phyloP scores from a whole-genome alignment of 2,329 filamentous ascomycete genomes.

The Phaeosphaeriaceae sp. region DNA sequence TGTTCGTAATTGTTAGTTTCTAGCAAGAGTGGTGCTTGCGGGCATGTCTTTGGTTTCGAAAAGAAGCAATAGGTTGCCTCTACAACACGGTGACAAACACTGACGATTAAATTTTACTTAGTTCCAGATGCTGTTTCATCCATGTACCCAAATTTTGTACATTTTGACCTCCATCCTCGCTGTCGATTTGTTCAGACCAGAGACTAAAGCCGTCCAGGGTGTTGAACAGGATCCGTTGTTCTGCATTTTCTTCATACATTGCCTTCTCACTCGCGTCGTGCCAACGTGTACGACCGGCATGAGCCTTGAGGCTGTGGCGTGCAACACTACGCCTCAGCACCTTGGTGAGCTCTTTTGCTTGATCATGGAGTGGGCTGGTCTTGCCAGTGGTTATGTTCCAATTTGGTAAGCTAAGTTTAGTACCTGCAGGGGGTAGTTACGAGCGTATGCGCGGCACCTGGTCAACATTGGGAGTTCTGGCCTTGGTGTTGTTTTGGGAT shows the following conservation, averaged over 20 bases:
- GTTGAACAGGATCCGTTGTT: slow-evolving; percentile 24
- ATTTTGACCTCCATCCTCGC: slow-evolving; percentile 10
- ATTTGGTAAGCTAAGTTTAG: slow-evolving; percentile 48
- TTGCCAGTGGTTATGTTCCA: slow-evolving; percentile 51
- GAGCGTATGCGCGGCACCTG: slow-evolving; percentile 44
- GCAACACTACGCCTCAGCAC: slow-evolving; percentile 50
- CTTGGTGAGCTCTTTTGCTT: slow-evolving; percentile 50
- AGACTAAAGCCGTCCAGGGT: slow-evolving; percentile 27
- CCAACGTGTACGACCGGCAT: slow-evolving; percentile 30
- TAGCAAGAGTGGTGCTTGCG: too few relatives aligned
- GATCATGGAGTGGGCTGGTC: slow-evolving; percentile 48
- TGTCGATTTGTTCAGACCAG: slow-evolving; percentile 27
- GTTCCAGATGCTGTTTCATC: slow-evolving; percentile 33
- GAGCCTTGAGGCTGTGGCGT: slow-evolving; percentile 35
- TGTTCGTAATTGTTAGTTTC: too few relatives aligned
- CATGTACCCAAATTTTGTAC: slow-evolving; percentile 32
- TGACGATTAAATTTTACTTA: not conserved
- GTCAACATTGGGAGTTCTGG: slow-evolving; percentile 29
- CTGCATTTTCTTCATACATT: slow-evolving; percentile 35
- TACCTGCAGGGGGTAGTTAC: slow-evolving; percentile 52
- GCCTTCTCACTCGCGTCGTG: slow-evolving; percentile 35
- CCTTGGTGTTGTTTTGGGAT: slow-evolving; percentile 3
- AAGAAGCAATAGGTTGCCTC: too few relatives aligned
- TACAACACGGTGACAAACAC: not conserved
- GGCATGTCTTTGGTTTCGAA: too few relatives aligned